Conservation (phyloP, 2,329 filamentous ascomycete species). For the Neurospora sp. region DNA sequence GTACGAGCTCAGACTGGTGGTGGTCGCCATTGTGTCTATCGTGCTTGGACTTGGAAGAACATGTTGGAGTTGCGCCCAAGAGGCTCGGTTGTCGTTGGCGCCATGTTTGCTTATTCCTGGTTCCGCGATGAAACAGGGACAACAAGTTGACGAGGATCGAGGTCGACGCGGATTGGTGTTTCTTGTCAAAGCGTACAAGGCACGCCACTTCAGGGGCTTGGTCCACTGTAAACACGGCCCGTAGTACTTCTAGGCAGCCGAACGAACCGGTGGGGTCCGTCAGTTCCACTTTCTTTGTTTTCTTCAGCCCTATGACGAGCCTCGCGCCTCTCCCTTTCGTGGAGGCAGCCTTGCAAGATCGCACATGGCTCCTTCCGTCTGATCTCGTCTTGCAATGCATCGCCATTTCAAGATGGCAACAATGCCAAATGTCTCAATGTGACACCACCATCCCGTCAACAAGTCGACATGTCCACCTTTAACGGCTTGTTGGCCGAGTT, state of each 20-base stretch:
- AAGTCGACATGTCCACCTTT: conserved; percentile 61
- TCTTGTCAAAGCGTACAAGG: not conserved
- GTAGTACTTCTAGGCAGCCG: not conserved
- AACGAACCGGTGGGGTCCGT: not conserved
- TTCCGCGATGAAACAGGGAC: not conserved
- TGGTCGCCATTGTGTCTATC: not conserved
- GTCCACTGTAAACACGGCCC: not conserved
- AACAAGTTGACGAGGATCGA: not conserved
- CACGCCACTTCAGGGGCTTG: not conserved
- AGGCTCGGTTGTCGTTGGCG: not conserved
- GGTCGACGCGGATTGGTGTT: not conserved
- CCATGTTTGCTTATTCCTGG: not conserved
- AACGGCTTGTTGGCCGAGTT: conserved; percentile 66
- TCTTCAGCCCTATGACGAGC: not conserved
- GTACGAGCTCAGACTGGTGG: conserved; percentile 15
- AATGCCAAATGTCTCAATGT: not conserved
- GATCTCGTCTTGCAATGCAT: not conserved
- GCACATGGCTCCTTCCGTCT: not conserved
- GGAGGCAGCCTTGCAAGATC: not conserved
- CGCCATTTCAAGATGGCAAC: not conserved
- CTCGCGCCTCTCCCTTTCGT: not conserved
- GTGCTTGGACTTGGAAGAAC: not conserved
- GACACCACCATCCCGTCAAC: not conserved
- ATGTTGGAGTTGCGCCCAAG: not conserved
- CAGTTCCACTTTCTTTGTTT: not conserved